Percentiles rank a stretch among this genome's conserved stretches.
These are phyloP conservation scores for Phytopythium montanum DNA, from an alignment of 352 stramenopile genomes.

Conservation along the genomic window DNA sequence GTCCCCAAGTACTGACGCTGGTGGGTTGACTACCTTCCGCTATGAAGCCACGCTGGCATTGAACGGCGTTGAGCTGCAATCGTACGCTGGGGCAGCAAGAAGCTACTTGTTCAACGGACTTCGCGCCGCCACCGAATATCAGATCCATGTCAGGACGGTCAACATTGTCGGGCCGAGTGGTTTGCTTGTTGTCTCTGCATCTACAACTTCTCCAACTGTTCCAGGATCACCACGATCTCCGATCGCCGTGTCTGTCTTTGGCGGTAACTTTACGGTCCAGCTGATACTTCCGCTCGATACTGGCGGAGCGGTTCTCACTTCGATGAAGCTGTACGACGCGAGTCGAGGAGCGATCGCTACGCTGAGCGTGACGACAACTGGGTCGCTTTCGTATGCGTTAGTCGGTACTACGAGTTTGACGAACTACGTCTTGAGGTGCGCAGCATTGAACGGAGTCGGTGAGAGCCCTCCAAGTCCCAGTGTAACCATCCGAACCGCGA, in stretches of 20 bases:
- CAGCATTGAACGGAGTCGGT: constrained; percentile 33
- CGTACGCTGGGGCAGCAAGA: neutral
- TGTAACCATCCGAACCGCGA: constrained; percentile 24
- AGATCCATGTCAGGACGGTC: constrained; percentile 19
- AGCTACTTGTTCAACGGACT: constrained; percentile 23
- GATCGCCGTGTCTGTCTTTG: constrained; percentile 31
- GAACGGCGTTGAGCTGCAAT: constrained; percentile 9
- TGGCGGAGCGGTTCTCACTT: constrained; percentile 29
- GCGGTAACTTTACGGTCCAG: constrained; percentile 60
- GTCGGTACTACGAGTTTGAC: constrained; percentile 23
- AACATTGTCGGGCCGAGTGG: constrained; percentile 37
- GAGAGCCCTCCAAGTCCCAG: constrained; percentile 25
- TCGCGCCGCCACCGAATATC: constrained; percentile 28
- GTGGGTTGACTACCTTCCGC: constrained; percentile 27
- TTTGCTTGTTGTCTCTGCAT: constrained; percentile 10
- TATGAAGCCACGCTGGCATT: constrained; percentile 36
- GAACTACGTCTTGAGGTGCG: constrained; percentile 33
- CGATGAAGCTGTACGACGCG: constrained; percentile 41
- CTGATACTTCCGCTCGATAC: constrained; percentile 30
- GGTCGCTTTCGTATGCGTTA: constrained; percentile 20
- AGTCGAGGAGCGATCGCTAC: constrained; percentile 19
- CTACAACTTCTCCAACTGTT: constrained; percentile 15
- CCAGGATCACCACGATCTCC: constrained; percentile 27
- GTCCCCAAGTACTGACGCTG: constrained; percentile 35
- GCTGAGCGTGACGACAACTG: constrained; percentile 8